Percentiles rank a stretch among this genome's conserved stretches.
phyloP scores from a whole-genome alignment of 2,329 filamentous ascomycete species.

The Sordariomycetes sp. region DNA sequence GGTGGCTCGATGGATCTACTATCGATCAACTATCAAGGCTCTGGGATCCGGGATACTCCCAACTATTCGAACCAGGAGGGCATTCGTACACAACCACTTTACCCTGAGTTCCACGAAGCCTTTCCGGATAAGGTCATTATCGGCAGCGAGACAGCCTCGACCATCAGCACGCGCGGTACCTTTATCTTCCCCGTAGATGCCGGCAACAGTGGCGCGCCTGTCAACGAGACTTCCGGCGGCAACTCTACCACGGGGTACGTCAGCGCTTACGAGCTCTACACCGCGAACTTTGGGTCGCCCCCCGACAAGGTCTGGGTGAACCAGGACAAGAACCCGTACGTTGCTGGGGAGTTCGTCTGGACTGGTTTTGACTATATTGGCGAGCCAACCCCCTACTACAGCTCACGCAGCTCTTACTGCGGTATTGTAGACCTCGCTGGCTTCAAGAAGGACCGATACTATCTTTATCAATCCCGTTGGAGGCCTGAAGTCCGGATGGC shows the following conservation, averaged over 20 bases:
- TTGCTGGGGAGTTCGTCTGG: conserved; percentile 45
- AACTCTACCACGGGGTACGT: conserved; percentile 15
- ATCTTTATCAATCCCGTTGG: conserved; percentile 45
- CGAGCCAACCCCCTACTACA: conserved; percentile 38
- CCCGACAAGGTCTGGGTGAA: conserved; percentile 41
- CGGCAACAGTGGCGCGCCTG: conserved; percentile 21
- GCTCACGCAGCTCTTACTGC: conserved; percentile 40
- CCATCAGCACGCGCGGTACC: conserved; percentile 38
- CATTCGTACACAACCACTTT: conserved; percentile 19
- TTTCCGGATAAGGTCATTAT: conserved; percentile 39
- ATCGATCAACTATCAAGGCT: conserved; percentile 47
- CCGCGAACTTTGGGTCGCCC: conserved; percentile 32
- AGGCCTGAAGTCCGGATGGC: conserved; percentile 33
- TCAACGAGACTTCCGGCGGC: conserved; percentile 14
- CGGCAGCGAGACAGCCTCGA: conserved; percentile 31
- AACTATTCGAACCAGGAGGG: conserved; percentile 15
- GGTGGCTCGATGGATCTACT: conserved; percentile 32
- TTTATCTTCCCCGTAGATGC: conserved; percentile 45
- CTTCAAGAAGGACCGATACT: conserved; percentile 46
- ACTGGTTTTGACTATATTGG: conserved; percentile 39
- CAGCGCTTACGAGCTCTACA: conserved; percentile 42
- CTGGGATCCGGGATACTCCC: conserved; percentile 26
- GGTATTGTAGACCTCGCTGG: conserved; percentile 48
- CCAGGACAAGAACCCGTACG: conserved; percentile 37
- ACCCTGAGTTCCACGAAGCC: conserved; percentile 29